These are phyloP conservation scores for Suhomyces canberraensis DNA, from an alignment of 805 yeast genomes.

Conservation along the genomic window DNA sequence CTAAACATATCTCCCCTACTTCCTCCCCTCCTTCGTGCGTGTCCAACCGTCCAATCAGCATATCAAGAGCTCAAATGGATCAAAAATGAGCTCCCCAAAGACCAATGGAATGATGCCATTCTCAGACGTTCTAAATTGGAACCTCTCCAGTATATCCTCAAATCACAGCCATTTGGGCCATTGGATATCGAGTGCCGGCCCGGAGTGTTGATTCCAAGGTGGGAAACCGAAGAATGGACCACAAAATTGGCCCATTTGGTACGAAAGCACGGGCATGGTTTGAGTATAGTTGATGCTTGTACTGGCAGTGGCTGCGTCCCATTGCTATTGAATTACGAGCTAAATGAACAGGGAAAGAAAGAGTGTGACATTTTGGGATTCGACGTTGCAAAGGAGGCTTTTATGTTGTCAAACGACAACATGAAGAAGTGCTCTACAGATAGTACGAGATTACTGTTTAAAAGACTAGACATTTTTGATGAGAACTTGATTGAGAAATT, in stretches of 20 bases:
- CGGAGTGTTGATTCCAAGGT: slow-evolving; percentile 82
- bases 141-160: slow-evolving; percentile 84
- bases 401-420: slow-evolving; percentile 50
- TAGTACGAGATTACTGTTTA: slow-evolving; percentile 8
- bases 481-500: slow-evolving; percentile 4
- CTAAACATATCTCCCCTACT: slow-evolving; percentile 21
- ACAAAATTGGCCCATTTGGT: slow-evolving; percentile 31
- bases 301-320: slow-evolving; percentile 91
- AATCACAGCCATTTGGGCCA: slow-evolving; percentile 81
- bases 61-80: slow-evolving; percentile 65
- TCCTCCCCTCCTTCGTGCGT: slow-evolving; percentile 33
- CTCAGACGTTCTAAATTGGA: slow-evolving; percentile 45
- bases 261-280: neutral
- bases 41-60: slow-evolving; percentile 39
- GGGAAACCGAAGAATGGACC: slow-evolving; percentile 96
- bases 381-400: slow-evolving; percentile 57
- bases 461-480: slow-evolving; percentile 15
- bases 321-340: slow-evolving; percentile 38
- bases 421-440: slow-evolving; percentile 9
- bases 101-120: slow-evolving; percentile 53
- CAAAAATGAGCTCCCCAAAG: slow-evolving; percentile 47
- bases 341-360: slow-evolving; percentile 9
- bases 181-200: slow-evolving; percentile 56
- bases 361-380: slow-evolving; percentile 38
- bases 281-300: slow-evolving; percentile 56